Evolutionary conservation across 2,329 filamentous ascomycete species (phyloP).

Genomic region (Aspergillus piperis): DNA sequence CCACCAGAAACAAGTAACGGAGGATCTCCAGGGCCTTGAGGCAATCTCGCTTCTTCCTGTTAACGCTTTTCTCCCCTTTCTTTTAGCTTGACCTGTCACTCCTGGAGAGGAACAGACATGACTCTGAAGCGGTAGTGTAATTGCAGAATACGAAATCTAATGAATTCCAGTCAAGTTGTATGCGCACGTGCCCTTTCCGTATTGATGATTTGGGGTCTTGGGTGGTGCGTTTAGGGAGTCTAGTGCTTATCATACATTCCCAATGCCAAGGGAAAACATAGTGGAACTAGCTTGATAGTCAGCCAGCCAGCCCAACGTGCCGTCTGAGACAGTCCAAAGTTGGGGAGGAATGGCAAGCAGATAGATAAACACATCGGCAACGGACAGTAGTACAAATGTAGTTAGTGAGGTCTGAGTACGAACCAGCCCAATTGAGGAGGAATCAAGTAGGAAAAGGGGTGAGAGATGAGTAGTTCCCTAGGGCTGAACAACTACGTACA

Average conservation of each 20-base stretch:
- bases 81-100: background rate
- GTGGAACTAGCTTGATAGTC: background rate
- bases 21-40: background rate
- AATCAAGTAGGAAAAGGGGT: no score
- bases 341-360: background rate
- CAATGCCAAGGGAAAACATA: background rate
- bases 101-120: background rate
- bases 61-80: background rate
- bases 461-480: no score
- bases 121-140: background rate
- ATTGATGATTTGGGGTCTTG: background rate
- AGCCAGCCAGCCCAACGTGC: background rate
- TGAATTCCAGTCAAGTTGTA: background rate
- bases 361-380: no score
- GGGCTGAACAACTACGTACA: no score
- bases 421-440: no score
- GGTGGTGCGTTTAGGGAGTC: background rate
- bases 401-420: no score
- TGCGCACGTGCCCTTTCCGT: background rate
- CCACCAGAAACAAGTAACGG: conserved; percentile 59
- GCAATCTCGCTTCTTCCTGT: background rate
- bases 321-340: background rate
- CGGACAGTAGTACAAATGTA: no score
- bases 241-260: background rate
- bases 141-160: background rate